These are phyloP conservation scores for Fusarium agapanthi DNA, from an alignment of 2,329 filamentous ascomycete genomes.

Conservation along the genomic window DNA sequence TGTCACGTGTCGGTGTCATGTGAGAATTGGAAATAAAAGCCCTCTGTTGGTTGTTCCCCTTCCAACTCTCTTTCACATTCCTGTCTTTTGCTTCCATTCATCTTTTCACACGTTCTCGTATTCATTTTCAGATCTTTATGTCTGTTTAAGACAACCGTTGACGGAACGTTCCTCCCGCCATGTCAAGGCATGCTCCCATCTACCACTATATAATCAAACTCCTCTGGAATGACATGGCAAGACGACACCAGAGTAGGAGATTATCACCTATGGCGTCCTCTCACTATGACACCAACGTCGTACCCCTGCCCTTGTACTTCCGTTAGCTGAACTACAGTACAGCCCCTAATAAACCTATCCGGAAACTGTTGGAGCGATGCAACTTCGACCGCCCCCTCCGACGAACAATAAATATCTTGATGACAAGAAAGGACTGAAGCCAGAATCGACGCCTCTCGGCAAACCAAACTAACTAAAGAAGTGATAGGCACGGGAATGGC, in stretches of 20 bases:
- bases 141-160: neutral
- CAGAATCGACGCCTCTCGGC: neutral
- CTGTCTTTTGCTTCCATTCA: neutral
- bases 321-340: neutral
- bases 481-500: neutral
- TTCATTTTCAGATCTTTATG: neutral
- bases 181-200: neutral
- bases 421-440: neutral
- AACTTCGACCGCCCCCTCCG: neutral
- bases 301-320: neutral
- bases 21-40: neutral
- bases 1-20: slow-evolving; percentile 3
- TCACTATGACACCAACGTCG: neutral
- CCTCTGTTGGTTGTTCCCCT: neutral
- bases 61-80: neutral
- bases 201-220: neutral
- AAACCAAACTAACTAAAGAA: neutral
- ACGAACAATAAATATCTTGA: neutral
- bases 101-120: neutral
- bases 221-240: neutral
- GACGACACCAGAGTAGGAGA: neutral
- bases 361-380: neutral
- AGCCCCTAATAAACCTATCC: neutral
- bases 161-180: neutral
- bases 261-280: neutral